Conservation (phyloP, 108 stramenopile species). For the Stephanodiscus minutulus region DNA sequence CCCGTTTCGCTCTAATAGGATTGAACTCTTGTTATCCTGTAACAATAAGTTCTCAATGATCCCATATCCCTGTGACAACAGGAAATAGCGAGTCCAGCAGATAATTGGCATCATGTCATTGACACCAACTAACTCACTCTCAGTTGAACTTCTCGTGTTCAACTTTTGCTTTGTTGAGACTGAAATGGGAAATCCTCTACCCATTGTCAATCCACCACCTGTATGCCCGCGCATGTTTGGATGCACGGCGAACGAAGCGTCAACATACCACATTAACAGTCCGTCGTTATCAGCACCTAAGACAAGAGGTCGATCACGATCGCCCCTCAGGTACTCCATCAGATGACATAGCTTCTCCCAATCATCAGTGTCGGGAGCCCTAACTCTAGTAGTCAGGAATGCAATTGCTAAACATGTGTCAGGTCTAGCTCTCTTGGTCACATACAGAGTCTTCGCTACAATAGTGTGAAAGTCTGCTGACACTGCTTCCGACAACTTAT, state of each 20-base stretch:
- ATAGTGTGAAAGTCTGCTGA: background rate
- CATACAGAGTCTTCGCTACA: background rate
- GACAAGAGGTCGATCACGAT: background rate
- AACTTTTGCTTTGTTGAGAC: constrained; percentile 29
- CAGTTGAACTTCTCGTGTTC: constrained; percentile 18
- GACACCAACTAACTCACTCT: too few species aligned
- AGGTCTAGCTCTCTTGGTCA: background rate
- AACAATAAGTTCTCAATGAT: too few species aligned
- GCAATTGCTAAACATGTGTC: constrained; percentile 1
- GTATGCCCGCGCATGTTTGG: constrained; percentile 11
- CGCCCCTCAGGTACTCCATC: constrained; percentile 6
- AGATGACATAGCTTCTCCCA: background rate
- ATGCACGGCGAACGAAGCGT: too few species aligned
- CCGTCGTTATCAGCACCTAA: background rate
- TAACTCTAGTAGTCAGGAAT: too few species aligned
- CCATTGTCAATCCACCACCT: constrained; percentile 16
- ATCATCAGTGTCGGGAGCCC: background rate
- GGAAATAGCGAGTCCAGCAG: too few species aligned
- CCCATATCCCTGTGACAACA: too few species aligned
- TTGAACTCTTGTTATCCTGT: too few species aligned
- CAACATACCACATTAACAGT: constrained; percentile 16
- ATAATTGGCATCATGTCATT: too few species aligned
- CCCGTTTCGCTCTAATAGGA: too few species aligned
- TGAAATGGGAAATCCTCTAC: constrained; percentile 11
- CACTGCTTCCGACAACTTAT: background rate